Evolutionary conservation across 306 rosid genomes (phyloP).

Genomic region (Echinosophora koreensis): DNA sequence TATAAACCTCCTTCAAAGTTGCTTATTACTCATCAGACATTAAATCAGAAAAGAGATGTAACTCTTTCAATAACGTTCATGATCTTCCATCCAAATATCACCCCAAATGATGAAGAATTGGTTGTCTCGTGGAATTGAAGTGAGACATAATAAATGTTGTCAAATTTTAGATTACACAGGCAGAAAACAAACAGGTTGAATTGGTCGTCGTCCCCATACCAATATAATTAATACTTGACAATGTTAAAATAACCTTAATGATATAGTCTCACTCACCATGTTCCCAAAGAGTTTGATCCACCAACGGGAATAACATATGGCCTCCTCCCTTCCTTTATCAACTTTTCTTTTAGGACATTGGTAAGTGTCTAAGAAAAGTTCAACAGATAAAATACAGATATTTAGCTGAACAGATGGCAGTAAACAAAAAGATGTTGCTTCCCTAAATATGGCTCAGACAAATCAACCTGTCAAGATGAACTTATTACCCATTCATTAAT

Average conservation of each 20-base stretch:
- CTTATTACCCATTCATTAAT: not conserved
- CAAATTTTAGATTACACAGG: not conserved
- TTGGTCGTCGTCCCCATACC: not conserved
- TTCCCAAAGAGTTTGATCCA: conserved; percentile 90
- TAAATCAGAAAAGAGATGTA: not conserved
- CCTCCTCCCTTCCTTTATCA: conserved; percentile 83
- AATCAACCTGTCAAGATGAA: not conserved
- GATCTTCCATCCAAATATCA: not conserved
- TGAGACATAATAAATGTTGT: conserved; percentile 9
- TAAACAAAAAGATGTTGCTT: not conserved
- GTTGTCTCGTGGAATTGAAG: not conserved
- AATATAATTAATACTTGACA: not conserved
- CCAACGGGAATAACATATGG: conserved; percentile 96
- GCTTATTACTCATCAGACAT: conserved; percentile 6
- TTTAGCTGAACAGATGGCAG: not conserved
- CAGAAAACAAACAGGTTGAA: not conserved
- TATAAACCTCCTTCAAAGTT: conserved; percentile 3
- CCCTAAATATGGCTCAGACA: not conserved
- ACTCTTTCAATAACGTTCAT: not conserved
- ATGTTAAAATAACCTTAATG: conserved; percentile 17
- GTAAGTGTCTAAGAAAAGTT: conserved; percentile 65
- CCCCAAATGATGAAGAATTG: not conserved
- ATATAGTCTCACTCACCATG: conserved; percentile 80
- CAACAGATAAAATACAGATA: conserved; percentile 9
- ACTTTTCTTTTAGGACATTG: conserved; percentile 69